Conservation (phyloP, 345 rosid species). For the Eucalyptus fibrosa region DNA sequence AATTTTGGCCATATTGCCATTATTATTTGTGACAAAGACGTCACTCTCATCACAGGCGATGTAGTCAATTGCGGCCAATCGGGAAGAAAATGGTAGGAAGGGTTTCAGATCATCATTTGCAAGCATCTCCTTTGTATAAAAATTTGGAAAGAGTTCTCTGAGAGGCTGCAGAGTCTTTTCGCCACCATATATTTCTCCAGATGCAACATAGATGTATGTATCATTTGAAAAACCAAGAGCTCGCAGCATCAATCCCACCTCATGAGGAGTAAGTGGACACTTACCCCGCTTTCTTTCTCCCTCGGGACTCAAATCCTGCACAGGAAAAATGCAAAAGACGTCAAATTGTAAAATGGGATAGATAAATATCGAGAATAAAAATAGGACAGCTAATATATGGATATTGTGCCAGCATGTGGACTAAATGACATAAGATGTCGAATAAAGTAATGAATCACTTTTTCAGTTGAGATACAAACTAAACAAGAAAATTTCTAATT, state of each 20-base stretch:
- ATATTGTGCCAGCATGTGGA: not conserved
- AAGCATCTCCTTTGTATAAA: constrained; percentile 92
- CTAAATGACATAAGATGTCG: not conserved
- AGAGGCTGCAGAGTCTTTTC: constrained; percentile 80
- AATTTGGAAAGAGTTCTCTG: constrained; percentile 85
- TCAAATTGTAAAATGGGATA: not conserved
- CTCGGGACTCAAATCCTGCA: constrained; percentile 76
- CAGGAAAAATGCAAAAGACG: not conserved
- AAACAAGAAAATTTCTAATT: not conserved
- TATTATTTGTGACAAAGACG: constrained; percentile 88
- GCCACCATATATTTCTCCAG: constrained; percentile 98
- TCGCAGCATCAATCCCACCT: constrained; percentile 92
- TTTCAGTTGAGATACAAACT: not conserved
- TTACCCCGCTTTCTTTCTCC: constrained; percentile 92
- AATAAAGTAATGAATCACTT: not conserved
- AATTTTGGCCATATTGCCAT: constrained; percentile 99
- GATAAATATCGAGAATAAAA: not conserved
- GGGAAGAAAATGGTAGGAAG: constrained; percentile 73
- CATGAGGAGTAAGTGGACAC: constrained; percentile 95
- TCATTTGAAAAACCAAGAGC: constrained; percentile 89
- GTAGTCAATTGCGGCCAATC: constrained; percentile 90
- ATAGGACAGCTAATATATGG: not conserved
- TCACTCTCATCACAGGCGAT: constrained; percentile 91
- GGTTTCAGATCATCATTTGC: constrained; percentile 66
- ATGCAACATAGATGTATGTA: constrained; percentile 83